Evolutionary conservation across 768 basidiomycete species (phyloP).

Genomic region (Agrocybe chaxingu): DNA sequence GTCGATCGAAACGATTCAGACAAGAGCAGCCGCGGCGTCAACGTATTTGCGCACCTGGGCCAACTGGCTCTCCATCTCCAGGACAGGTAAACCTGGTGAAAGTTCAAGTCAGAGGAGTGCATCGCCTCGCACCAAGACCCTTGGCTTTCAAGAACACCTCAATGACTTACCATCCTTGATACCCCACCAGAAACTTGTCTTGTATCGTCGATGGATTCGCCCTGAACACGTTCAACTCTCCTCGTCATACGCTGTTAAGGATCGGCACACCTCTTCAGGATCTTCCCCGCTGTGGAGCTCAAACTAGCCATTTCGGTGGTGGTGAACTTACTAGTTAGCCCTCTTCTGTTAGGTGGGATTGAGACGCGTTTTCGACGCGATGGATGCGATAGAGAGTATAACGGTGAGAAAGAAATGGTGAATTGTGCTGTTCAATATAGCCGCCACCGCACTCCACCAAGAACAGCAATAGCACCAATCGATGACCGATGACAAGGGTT

Average conservation of each 20-base stretch:
- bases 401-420: not conserved
- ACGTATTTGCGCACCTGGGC: constrained; percentile 40
- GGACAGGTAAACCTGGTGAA: constrained; percentile 64
- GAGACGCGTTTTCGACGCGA: not conserved
- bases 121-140: not conserved
- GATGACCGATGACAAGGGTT: not conserved
- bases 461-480: not conserved
- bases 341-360: no score
- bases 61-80: constrained; percentile 66
- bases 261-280: constrained; percentile 38
- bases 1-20: not conserved
- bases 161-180: constrained; percentile 74
- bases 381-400: constrained; percentile 31
- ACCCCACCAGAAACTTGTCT: constrained; percentile 81
- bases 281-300: constrained; percentile 25
- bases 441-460: not conserved
- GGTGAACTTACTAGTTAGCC: not conserved
- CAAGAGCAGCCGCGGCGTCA: not conserved
- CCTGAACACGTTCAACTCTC: constrained; percentile 25
- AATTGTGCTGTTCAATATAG: not conserved
- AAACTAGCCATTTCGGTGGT: constrained; percentile 23
- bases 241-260: not conserved
- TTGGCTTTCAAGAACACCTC: not conserved
- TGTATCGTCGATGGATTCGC: constrained; percentile 76
- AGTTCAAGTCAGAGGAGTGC: not conserved